A percentile compares a stretch with the other conserved stretches of the same genome.
Conservation (phyloP, 208 protist genomes). For the Crithidia brevicula region DNA sequence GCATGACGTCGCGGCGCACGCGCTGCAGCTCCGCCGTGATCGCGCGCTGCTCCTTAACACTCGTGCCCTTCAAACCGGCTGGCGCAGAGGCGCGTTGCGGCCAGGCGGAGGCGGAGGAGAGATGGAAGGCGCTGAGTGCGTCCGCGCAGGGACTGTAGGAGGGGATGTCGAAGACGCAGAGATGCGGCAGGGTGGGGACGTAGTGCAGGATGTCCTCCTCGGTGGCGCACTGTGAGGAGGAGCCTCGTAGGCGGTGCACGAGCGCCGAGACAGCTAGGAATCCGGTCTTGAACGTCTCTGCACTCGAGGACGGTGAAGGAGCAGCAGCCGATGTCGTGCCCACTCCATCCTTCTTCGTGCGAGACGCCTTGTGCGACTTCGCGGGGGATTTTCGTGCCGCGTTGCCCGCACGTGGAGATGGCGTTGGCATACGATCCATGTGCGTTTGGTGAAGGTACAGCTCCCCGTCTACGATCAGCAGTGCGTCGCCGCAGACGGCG, state of each 20-base stretch:
- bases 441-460: conserved; percentile 76
- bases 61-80: conserved; percentile 1
- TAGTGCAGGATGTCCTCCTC: conserved; percentile 66
- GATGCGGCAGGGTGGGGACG: conserved; percentile 59
- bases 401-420: no score
- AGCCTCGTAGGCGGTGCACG: conserved; percentile 70
- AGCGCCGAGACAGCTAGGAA: conserved; percentile 82
- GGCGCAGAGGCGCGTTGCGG: neutral
- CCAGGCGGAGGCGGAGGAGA: neutral
- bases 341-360: neutral
- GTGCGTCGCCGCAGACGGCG: conserved; percentile 63
- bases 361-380: no score
- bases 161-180: conserved; percentile 85
- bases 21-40: conserved; percentile 26
- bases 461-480: conserved; percentile 80
- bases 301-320: neutral
- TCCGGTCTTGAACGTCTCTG: conserved; percentile 49
- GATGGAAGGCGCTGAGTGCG: neutral
- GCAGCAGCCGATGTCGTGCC: no score
- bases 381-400: no score
- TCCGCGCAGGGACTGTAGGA: conserved; percentile 53
- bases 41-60: neutral
- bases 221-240: conserved; percentile 29
- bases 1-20: conserved; percentile 29
- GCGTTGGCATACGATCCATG: conserved; percentile 9